These are phyloP conservation scores for Aureobasidium sp. DNA, from an alignment of 2,329 filamentous ascomycete species.

Conservation along the genomic window DNA sequence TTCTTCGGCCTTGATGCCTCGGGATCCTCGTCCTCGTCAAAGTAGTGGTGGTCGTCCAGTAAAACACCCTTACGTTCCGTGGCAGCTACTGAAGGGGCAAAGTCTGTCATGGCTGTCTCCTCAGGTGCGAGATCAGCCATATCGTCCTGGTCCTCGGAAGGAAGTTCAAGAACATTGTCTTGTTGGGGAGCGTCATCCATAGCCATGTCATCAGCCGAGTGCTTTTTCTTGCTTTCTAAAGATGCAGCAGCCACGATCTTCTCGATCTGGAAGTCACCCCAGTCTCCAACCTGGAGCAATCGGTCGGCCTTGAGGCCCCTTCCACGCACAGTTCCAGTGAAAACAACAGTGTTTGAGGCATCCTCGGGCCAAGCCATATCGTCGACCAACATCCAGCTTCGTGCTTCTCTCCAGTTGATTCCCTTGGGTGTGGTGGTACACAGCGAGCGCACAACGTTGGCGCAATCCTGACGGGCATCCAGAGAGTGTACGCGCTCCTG, in stretches of 20 bases:
- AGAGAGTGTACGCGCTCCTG: constrained; percentile 87
- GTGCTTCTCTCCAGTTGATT: constrained; percentile 87
- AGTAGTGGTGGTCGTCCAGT: constrained; percentile 95
- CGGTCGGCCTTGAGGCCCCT: constrained; percentile 83
- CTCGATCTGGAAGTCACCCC: constrained; percentile 87
- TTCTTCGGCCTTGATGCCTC: constrained; percentile 57
- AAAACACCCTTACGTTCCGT: constrained; percentile 69
- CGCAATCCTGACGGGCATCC: constrained; percentile 81
- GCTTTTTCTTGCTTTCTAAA: constrained; percentile 43
- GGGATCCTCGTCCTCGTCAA: constrained; percentile 65
- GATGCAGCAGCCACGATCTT: constrained; percentile 75
- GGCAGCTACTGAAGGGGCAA: constrained; percentile 38
- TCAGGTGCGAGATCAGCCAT: constrained; percentile 79
- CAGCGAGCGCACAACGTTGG: constrained; percentile 81
- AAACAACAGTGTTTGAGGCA: constrained; percentile 26
- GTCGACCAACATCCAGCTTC: constrained; percentile 92
- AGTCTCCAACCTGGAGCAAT: constrained; percentile 83
- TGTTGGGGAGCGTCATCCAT: constrained; percentile 50
- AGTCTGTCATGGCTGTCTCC: constrained; percentile 63
- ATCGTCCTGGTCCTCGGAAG: constrained; percentile 74
- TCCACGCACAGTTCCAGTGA: constrained; percentile 82
- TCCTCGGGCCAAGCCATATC: constrained; percentile 63
- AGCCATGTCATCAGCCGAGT: constrained; percentile 55
- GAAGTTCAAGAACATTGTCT: constrained; percentile 57
- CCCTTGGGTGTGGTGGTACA: constrained; percentile 92